These are phyloP conservation scores for Cinnamomum micranthum DNA, from an alignment of 164 flowering plant species.

Conservation along the genomic window DNA sequence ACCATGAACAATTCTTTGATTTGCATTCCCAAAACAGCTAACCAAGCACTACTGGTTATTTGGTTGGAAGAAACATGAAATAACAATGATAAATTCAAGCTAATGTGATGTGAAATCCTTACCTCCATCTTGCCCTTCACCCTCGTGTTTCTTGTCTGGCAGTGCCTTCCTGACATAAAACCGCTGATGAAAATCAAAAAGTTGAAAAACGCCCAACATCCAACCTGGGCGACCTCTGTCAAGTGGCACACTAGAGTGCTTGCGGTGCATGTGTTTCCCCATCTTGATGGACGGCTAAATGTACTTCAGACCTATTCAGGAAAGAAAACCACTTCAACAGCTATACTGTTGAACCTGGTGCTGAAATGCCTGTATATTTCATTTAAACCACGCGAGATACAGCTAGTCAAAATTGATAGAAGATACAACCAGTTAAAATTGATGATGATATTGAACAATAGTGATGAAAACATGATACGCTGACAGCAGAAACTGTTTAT, in stretches of 20 bases:
- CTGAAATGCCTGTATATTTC: background rate
- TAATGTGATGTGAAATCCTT: background rate
- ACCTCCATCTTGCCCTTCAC: constrained; percentile 28
- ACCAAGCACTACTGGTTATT: background rate
- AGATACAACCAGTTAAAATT: no score
- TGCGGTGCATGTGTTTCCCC: constrained; percentile 33
- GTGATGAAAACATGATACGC: no score
- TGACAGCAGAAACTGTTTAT: no score
- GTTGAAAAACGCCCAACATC: constrained; percentile 41
- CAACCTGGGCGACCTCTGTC: constrained; percentile 44
- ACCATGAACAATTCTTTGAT: background rate
- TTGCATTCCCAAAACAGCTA: background rate
- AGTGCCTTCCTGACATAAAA: constrained; percentile 32
- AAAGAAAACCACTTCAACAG: constrained; percentile 4
- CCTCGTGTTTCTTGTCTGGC: constrained; percentile 27
- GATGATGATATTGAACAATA: no score
- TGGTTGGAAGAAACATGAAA: background rate
- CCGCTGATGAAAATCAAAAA: constrained; percentile 54
- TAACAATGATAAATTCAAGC: background rate
- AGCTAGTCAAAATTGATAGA: background rate
- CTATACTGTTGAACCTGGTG: constrained; percentile 15
- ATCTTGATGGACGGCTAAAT: constrained; percentile 15
- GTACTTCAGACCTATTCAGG: background rate
- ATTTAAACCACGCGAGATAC: background rate
- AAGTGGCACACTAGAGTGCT: constrained; percentile 12